phyloP scores from a whole-genome alignment of 2,329 filamentous ascomycete genomes.

The Bipolaris bicolor region DNA sequence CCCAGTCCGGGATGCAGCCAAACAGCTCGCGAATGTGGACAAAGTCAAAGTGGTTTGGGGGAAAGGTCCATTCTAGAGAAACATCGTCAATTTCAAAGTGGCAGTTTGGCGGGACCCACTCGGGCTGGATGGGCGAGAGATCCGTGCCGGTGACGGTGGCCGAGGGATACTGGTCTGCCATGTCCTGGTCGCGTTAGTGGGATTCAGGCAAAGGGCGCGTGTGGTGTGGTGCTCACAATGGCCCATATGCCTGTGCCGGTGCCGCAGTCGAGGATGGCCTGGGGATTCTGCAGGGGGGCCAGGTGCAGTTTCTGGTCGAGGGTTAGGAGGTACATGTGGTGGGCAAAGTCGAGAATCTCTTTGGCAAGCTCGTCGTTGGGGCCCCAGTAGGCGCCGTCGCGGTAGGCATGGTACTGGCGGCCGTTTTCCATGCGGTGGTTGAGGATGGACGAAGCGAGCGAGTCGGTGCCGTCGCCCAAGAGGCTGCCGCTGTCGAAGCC shows the following conservation, averaged over 20 bases:
- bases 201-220: not conserved
- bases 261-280: conserved; percentile 43
- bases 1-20: conserved; percentile 56
- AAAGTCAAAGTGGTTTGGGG: conserved; percentile 50
- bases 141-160: conserved; percentile 52
- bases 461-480: conserved; percentile 45
- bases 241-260: conserved; percentile 49
- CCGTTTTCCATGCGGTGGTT: conserved; percentile 49
- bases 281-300: conserved; percentile 40
- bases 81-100: conserved; percentile 57
- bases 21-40: conserved; percentile 56
- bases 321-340: conserved; percentile 48
- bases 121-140: conserved; percentile 58
- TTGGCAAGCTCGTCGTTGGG: conserved; percentile 54
- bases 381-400: conserved; percentile 48
- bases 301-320: conserved; percentile 44
- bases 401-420: conserved; percentile 46
- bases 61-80: conserved; percentile 51
- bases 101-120: conserved; percentile 55
- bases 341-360: conserved; percentile 54
- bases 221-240: conserved; percentile 27
- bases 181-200: conserved; percentile 20
- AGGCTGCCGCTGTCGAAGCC: conserved; percentile 47
- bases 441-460: conserved; percentile 44
- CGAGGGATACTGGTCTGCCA: conserved; percentile 39